phyloP scores from a whole-genome alignment of 202 grass and related monocot genomes.

The Cymbopogon flexuosus region DNA sequence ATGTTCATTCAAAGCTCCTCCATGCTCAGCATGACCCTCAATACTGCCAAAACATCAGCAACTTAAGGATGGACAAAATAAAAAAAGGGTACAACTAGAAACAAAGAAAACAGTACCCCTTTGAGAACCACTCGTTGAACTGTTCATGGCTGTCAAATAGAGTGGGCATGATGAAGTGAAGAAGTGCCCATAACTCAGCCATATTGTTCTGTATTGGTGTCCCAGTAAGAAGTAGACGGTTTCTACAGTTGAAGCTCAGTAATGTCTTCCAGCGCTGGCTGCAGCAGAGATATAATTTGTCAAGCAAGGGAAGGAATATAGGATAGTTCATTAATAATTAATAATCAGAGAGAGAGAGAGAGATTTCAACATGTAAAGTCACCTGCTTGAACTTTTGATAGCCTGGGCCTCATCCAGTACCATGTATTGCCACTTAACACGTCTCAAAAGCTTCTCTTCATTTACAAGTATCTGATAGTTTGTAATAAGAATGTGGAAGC shows the following conservation, averaged over 20 bases:
- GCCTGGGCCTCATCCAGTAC: conserved; percentile 98
- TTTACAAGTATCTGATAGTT: conserved; percentile 98
- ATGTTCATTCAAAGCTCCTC: conserved; percentile 98
- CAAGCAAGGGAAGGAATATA: conserved; percentile 14
- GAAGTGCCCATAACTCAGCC: conserved; percentile 99
- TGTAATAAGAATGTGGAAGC: conserved; percentile 98
- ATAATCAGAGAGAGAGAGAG: background rate
- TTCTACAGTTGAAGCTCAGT: conserved; percentile 97
- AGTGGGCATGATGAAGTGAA: conserved; percentile 99
- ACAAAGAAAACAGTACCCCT: conserved; percentile 61
- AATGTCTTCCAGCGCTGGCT: conserved; percentile 98
- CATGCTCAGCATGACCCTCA: conserved; percentile 97
- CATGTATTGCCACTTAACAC: conserved; percentile 99
- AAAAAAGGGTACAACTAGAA: conserved; percentile 27
- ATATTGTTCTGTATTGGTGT: conserved; percentile 99
- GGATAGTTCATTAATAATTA: background rate
- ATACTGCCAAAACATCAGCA: conserved; percentile 57
- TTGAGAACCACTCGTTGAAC: conserved; percentile 99
- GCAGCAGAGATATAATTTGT: conserved; percentile 38
- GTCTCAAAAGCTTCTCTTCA: conserved; percentile 95
- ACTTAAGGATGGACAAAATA: conserved; percentile 33
- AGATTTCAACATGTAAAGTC: conserved; percentile 5
- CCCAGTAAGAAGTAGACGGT: conserved; percentile 94
- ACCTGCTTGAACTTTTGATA: conserved; percentile 99
- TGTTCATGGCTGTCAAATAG: conserved; percentile 99